Evolutionary conservation across 306 rosid species (phyloP).

Genomic region (Delonix regia): DNA sequence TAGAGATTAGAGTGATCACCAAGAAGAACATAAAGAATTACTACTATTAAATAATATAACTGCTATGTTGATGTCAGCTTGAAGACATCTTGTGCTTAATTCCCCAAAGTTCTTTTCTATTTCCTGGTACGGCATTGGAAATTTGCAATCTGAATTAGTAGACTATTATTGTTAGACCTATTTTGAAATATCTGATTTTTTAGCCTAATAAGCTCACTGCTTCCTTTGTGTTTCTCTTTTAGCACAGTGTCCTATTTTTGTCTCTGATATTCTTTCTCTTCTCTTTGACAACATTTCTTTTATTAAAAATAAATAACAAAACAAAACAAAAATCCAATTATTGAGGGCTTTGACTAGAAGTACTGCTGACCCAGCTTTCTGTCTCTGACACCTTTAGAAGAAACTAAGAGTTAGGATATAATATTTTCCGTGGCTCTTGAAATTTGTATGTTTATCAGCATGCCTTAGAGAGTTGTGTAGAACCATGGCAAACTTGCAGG

Average conservation of each 20-base stretch:
- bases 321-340: too few species aligned
- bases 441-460: too few species aligned
- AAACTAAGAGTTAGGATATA: too few species aligned
- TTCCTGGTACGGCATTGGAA: not conserved
- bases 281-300: not conserved
- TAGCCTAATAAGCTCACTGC: not conserved
- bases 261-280: not conserved
- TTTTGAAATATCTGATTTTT: not conserved
- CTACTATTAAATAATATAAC: not conserved
- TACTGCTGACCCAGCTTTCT: not conserved
- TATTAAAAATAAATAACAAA: too few species aligned
- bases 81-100: not conserved
- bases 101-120: not conserved
- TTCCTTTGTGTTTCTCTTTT: not conserved
- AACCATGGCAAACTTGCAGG: too few species aligned
- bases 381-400: not conserved
- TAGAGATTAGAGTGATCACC: not conserved
- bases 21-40: not conserved
- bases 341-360: not conserved
- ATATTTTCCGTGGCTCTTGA: not conserved
- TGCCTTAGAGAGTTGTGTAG: too few species aligned
- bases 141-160: constrained; percentile 1
- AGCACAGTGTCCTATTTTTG: not conserved
- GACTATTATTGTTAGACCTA: not conserved
- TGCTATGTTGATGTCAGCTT: not conserved